A percentile compares a stretch with the other conserved stretches of the same genome.
Evolutionary conservation across 805 yeast genomes (phyloP).

Genomic region (Saccharomyces eubayanus): DNA sequence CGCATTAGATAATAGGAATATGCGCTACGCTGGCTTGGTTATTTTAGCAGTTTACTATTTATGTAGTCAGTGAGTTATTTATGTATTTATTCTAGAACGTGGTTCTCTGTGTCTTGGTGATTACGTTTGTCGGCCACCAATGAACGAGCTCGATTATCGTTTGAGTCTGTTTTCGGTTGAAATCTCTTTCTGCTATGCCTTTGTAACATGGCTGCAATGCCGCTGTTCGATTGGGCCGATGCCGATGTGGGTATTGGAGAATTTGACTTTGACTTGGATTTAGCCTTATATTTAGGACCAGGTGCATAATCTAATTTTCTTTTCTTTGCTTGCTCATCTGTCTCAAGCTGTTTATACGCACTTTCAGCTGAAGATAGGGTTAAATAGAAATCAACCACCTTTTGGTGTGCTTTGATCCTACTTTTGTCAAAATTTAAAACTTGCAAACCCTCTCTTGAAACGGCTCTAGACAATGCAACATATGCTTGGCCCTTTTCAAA

Average conservation of each 20-base stretch:
- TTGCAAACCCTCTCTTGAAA: constrained; percentile 72
- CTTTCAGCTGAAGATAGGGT: constrained; percentile 33
- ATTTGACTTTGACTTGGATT: constrained; percentile 2
- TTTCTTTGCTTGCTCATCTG: background rate
- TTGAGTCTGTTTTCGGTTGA: background rate
- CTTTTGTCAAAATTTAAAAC: constrained; percentile 60
- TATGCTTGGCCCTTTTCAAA: constrained; percentile 95
- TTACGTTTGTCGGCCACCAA: background rate
- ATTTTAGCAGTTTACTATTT: background rate
- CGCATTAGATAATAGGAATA: background rate
- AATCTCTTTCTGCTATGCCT: background rate
- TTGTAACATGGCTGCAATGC: background rate
- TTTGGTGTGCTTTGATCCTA: constrained; percentile 61
- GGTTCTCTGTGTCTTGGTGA: background rate
- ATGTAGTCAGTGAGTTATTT: background rate
- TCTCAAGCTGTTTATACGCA: constrained; percentile 14
- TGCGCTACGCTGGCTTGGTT: background rate
- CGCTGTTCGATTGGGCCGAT: background rate
- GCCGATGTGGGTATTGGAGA: background rate
- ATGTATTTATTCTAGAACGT: background rate
- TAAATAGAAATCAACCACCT: constrained; percentile 63
- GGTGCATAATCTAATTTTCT: constrained; percentile 1
- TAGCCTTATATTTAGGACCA: background rate
- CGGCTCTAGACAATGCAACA: constrained; percentile 90
- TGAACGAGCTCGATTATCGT: background rate